Evolutionary conservation across 2,329 filamentous ascomycete genomes (phyloP), one percentile per base, ranked within the genome.

Genomic region (Stenocarpella maydis): DNA sequence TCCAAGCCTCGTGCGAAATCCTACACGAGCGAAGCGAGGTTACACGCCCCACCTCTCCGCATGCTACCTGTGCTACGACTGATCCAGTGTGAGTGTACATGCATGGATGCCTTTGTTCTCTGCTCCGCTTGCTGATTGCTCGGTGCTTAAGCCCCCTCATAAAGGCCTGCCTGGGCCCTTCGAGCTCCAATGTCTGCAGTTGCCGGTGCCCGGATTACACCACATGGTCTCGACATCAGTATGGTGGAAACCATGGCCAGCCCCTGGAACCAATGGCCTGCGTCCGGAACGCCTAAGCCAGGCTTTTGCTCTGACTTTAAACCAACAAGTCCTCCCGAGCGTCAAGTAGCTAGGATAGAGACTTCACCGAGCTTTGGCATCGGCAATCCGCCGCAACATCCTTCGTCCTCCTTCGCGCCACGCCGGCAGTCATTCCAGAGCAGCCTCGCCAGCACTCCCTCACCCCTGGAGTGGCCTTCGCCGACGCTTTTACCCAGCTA

Each of bases 171-270:
- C 31, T 53, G 47, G 31, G 70, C 72, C 72, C 73, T 45, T 58
- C 37, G 41, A 55, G 39, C 63, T 55, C 65, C 73, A 76, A 81
- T 80, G 79, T 78, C 78, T 75, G 73, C 76, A 69, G 74, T 75
- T 55, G 75, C 76, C 68, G 76, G 76, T 58, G 47, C 64, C 58
- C 65, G 55, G 68, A 71, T 60, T 65, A 70, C 74, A 71, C 72
- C 76, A 68, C 76, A 77, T 71, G 72, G 72, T 71, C 74, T 78
- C 72, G 75, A 76, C 69, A 75, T 75, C 74, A 73, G 73, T 71
- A 75, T 77, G 73, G 71, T 77, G 69, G 78, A 78, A 75, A 74
- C 74, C 65, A 81, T 81, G 80, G 76, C 79, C 71, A 77, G 77
- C 74, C 74, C 77, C 65, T 75, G 75, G 55, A 75, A 76, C 71